Base-by-base conservation (phyloP, 345 rosid genomes). In the Fremontodendron californicum region DNA sequence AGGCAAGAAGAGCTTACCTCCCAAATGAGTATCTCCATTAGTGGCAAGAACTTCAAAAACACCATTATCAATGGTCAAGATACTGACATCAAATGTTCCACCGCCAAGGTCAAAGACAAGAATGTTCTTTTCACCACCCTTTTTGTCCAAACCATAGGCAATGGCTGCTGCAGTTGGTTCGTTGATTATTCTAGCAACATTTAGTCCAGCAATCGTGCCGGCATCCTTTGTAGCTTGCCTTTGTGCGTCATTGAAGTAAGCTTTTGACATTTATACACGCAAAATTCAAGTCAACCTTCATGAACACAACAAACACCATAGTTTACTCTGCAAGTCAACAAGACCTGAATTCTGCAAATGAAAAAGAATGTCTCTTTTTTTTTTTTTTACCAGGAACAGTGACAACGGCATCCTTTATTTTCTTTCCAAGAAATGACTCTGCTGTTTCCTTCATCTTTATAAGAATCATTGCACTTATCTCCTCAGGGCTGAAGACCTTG, bases 211-310 rank as follows among this genome's bases (percentile, higher is more conserved):
- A 23, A 57, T 57, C 6, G 63, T 58, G 7, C 63, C 63, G 0
- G 63, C 33, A 27, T 58, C 63, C 18, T 55, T 23, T 23, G 61
- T 23, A 21, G 61, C 61, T 55, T 55, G 61, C 61, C 61, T 23
- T 23, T 55, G 63, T 58, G 63, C 63, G 35, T 58, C 63, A 58
- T 58, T 58, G 63, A 58, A 58, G 63, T 58, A 58, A 58, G 63
- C 63, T 58, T 35, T 12, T 11, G 16, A 57, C 4, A 19, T 21
- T 55, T 9, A 23, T 23, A 23, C 62, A 57, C 9, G 16, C 1
- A 21, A 57, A 55, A 23, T 25, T 9, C 31, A 12, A 23, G 62
- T 57, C 62, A 57, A 23, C 15, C 62, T 23, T 57, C 6, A 57
- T 9, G 15, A 57, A 57, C 29, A 23, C 9, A 54, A 54, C n/a